Conservation (phyloP, 1,284 basidiomycete species). For the Irpex sp. region DNA sequence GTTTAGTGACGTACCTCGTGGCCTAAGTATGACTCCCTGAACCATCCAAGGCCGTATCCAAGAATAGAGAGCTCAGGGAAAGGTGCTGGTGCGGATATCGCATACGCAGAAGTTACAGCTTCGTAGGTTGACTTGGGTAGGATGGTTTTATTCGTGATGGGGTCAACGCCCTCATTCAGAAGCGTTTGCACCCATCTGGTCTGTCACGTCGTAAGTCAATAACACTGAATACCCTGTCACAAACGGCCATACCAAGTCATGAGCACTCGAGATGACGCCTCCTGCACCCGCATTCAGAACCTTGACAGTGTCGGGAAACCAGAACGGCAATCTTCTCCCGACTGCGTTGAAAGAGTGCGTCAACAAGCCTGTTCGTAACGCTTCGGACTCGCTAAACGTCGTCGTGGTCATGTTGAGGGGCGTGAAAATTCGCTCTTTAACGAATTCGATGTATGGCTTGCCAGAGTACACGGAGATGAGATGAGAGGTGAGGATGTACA, state of each 20-base stretch:
- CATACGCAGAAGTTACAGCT: conserved; percentile 22
- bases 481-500: conserved; percentile 30
- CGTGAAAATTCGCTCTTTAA: conserved; percentile 23
- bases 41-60: conserved; percentile 28
- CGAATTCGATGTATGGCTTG: conserved; percentile 25
- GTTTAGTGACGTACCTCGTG: conserved; percentile 16
- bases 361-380: conserved; percentile 26
- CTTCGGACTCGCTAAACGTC: conserved; percentile 30
- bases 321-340: conserved; percentile 24
- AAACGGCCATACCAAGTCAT: conserved; percentile 22
- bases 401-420: conserved; percentile 28
- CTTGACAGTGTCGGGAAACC: conserved; percentile 18
- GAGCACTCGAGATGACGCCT: conserved; percentile 28
- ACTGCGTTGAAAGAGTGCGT: conserved; percentile 27
- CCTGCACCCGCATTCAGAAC: conserved; percentile 26
- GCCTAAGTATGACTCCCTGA: conserved; percentile 16
- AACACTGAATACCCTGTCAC: neutral
- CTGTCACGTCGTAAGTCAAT: conserved; percentile 12
- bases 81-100: neutral
- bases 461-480: conserved; percentile 31
- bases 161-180: conserved; percentile 23
- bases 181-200: conserved; percentile 25
- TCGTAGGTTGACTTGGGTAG: conserved; percentile 21
- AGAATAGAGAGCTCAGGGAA: conserved; percentile 17
- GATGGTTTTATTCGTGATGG: conserved; percentile 19